Evolutionary conservation across 140 eudicot species (phyloP), one percentile per base, ranked within the genome.

Genomic region (Cichorium intybus): DNA sequence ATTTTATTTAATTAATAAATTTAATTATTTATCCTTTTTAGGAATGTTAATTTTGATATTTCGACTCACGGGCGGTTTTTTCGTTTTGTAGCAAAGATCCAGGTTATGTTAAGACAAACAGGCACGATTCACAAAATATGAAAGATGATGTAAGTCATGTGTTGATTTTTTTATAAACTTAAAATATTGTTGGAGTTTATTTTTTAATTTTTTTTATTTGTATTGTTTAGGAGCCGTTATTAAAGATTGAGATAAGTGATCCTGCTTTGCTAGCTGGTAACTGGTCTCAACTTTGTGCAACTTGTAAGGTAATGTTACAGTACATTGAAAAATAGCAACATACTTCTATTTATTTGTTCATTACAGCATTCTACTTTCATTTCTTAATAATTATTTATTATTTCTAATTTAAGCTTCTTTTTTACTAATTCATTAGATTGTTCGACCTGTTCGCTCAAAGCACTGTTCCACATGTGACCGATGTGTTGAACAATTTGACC

Each of bases 231-330:
- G 99, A 86, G 75, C 99, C 99, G 43, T 75, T 93, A 75, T 46
- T 93, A 77, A 93, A 89, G 73, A 82, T 86, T 62, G 97, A 93
- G 68, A 76, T 84, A 56, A 76, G 74, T 14, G 85, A 93, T 75
- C 97, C 95, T 49, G 94, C 93, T 70, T 72, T 93, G 74, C 81
- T 93, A 33, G 88, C 93, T 74, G 97, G 97, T 50, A 93, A 93
- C 74, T 93, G 99, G 99, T 86, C 97, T 55, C 96, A 84, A 80
- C 97, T 93, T 51, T 93, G 99, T 72, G 74, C 95, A 54, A 93
- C 99, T 66, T 93, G 99, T 89, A 93, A 93, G 99, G 99, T 85
- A 65, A 75, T 37, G 28, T 8, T 57, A 20, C 54, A 56, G 17
- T 47, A 43, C 0, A 31, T 3, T 3, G 0, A 5, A 31, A 15